Evolutionary conservation across 1,284 basidiomycete genomes (phyloP).

Genomic region (Trichosporon sp.): DNA sequence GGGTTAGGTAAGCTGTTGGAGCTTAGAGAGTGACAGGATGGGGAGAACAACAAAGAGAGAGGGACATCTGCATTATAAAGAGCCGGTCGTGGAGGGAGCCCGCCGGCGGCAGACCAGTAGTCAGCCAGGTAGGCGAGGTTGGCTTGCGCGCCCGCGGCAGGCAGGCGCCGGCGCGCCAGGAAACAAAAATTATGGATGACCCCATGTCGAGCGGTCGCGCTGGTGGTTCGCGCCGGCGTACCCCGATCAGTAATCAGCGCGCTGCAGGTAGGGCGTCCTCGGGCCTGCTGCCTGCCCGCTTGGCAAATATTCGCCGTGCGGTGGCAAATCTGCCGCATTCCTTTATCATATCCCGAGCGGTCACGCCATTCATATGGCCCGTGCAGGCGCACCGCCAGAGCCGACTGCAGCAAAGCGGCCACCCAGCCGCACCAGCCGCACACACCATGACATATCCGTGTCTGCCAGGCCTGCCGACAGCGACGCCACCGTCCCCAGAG

Average conservation of each 20-base stretch:
- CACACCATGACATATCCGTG: background rate
- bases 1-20: background rate
- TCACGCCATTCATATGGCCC: background rate
- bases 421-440: too few relatives aligned
- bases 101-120: too few relatives aligned
- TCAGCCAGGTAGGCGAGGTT: too few relatives aligned
- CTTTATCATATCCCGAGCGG: background rate
- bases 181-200: background rate
- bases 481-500: background rate
- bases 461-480: too few relatives aligned
- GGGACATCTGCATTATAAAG: background rate
- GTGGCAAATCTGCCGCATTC: background rate
- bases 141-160: too few relatives aligned
- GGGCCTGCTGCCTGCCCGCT: background rate
- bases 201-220: background rate
- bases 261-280: background rate
- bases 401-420: background rate
- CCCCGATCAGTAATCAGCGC: background rate
- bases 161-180: background rate
- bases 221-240: background rate
- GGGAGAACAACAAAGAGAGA: background rate
- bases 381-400: background rate
- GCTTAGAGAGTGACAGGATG: conserved; percentile 1
- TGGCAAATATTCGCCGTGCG: conserved; percentile 2
- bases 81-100: too few relatives aligned